Conservation (phyloP, 176 grass and related monocot species). For the Alloteropsis semialata region DNA sequence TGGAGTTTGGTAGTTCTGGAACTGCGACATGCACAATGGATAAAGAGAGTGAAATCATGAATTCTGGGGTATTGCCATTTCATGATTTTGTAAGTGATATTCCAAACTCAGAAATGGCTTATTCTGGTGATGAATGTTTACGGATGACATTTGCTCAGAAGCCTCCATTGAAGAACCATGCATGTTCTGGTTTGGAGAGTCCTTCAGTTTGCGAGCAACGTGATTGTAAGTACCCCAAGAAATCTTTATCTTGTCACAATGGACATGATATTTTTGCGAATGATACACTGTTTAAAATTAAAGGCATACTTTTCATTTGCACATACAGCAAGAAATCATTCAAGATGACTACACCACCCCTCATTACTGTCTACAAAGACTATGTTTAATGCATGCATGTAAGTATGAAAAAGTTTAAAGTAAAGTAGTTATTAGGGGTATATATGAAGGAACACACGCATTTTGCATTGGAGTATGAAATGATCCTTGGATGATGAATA, state of each 20-base stretch:
- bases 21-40: neutral
- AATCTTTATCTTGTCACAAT: constrained; percentile 18
- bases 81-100: constrained; percentile 14
- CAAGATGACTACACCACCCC: no score
- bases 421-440: no score
- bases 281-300: neutral
- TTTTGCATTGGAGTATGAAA: neutral
- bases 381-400: no score
- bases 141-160: constrained; percentile 56
- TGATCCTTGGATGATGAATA: no score
- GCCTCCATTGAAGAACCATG: constrained; percentile 58
- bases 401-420: no score
- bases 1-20: constrained; percentile 53
- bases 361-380: no score
- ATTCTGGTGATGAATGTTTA: constrained; percentile 34
- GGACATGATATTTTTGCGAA: neutral
- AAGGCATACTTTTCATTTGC: neutral
- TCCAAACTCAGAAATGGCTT: constrained; percentile 27
- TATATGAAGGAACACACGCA: neutral
- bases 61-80: constrained; percentile 16
- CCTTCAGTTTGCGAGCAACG: constrained; percentile 18
- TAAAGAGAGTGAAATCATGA: constrained; percentile 23
- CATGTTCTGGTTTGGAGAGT: constrained; percentile 42
- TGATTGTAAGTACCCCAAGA: constrained; percentile 27
- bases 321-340: neutral